These are phyloP conservation scores for Xanthoconium stramineum DNA, from an alignment of 768 basidiomycete genomes.

Conservation along the genomic window DNA sequence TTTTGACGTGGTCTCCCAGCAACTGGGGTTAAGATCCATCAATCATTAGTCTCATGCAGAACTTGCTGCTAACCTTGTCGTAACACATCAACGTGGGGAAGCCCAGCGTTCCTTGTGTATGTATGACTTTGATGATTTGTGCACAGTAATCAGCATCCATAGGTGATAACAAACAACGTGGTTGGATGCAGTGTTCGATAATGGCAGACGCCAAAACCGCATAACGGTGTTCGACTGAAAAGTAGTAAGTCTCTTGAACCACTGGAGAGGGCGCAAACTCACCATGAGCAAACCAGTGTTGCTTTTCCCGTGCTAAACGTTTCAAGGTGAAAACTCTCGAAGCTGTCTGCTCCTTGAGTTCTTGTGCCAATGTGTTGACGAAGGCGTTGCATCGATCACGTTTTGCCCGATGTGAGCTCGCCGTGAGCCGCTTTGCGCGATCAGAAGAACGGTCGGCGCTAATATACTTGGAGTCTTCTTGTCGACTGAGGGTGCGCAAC, in stretches of 20 bases:
- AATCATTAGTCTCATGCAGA: not conserved
- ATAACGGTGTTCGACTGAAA: slow-evolving; percentile 35
- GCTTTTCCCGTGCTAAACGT: slow-evolving; percentile 72
- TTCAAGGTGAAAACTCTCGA: slow-evolving; percentile 73
- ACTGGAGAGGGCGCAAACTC: not conserved
- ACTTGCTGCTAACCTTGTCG: slow-evolving; percentile 55
- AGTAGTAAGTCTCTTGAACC: slow-evolving; percentile 5
- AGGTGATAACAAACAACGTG: slow-evolving; percentile 88
- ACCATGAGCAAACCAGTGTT: slow-evolving; percentile 79
- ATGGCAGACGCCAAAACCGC: slow-evolving; percentile 55
- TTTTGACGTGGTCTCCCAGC: slow-evolving; percentile 79
- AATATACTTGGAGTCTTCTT: slow-evolving; percentile 62
- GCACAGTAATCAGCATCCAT: slow-evolving; percentile 96
- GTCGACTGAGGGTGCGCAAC: slow-evolving; percentile 57
- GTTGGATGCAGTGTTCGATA: slow-evolving; percentile 90
- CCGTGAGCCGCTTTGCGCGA: slow-evolving; percentile 54
- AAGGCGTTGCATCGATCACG: slow-evolving; percentile 67
- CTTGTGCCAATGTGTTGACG: slow-evolving; percentile 56
- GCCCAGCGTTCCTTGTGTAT: slow-evolving; percentile 82
- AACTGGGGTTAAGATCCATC: slow-evolving; percentile 46
- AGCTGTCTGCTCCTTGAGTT: slow-evolving; percentile 72
- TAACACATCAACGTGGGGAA: slow-evolving; percentile 87
- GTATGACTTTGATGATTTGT: slow-evolving; percentile 84
- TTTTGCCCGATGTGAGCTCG: slow-evolving; percentile 53
- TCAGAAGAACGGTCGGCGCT: slow-evolving; percentile 73